Percentiles rank a stretch among this genome's conserved stretches.
Conservation (phyloP, 2,329 filamentous ascomycete genomes). For the Pseudodiploospora longispora region DNA sequence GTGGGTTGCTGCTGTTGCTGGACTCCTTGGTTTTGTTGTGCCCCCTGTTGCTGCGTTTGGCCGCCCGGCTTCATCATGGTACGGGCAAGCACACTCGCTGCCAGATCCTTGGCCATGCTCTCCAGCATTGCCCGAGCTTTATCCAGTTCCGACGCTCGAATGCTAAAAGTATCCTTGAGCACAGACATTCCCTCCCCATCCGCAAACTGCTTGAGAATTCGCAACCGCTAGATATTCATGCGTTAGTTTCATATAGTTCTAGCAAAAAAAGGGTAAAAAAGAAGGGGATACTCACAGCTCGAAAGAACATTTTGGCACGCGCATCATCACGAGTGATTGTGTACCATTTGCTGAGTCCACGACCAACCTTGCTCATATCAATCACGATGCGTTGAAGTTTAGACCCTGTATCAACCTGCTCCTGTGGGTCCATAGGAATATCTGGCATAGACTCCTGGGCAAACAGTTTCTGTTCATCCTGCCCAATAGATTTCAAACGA, state of each 20-base stretch:
- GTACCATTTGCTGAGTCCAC: conserved; percentile 40
- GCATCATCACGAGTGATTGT: conserved; percentile 38
- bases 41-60: conserved; percentile 5
- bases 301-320: conserved; percentile 44
- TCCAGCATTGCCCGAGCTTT: conserved; percentile 38
- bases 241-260: conserved; percentile 22
- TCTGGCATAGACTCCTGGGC: conserved; percentile 33
- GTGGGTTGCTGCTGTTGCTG: conserved; percentile 6
- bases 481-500: conserved; percentile 27
- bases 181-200: conserved; percentile 39
- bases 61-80: conserved; percentile 17
- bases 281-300: conserved; percentile 33
- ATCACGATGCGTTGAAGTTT: conserved; percentile 34
- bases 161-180: conserved; percentile 42
- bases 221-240: conserved; percentile 35
- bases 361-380: conserved; percentile 38
- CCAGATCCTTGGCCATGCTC: conserved; percentile 43
- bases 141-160: conserved; percentile 44
- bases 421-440: conserved; percentile 38
- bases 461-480: conserved; percentile 33
- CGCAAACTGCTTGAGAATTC: conserved; percentile 44
- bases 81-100: conserved; percentile 21
- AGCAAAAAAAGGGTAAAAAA: not conserved
- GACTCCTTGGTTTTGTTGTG: conserved; percentile 1
- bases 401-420: conserved; percentile 34